Base-by-base conservation (phyloP, 208 protist genomes). In the Acanthamoeba healyi region DNA sequence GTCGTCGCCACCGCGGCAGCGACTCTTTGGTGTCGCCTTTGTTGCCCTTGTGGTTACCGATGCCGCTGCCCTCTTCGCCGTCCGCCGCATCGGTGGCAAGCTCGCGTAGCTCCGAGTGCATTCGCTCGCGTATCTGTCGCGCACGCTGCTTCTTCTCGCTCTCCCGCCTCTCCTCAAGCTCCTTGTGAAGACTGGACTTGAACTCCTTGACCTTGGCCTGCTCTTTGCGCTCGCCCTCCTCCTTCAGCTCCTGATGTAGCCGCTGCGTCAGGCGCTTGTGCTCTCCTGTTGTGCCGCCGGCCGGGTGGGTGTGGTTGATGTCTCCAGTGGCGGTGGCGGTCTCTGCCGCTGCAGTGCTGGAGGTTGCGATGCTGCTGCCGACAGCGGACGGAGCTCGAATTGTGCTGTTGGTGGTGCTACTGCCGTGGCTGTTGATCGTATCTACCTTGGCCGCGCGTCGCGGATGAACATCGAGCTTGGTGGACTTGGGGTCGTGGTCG, bases 211-310 rank as follows among this genome's bases (percentile, higher is more conserved):
- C 38, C 67, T 44, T 79, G 36, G 38, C 38, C 67, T 79, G 67
- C 38, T 79, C 26, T 10, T 79, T 79, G 67, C 32, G 67, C 36
- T 79, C 67, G 58, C 67, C 67, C 67, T 79, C 46, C 17, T 24
- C 67, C 24, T 44, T 79, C 36, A 79, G 67, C 67, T 79, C 67
- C 36, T 14, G 32, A 36, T 79, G 67, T 10, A 79, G 67, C 67
- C 46, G n/a, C 67, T 24, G 7, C 34, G 6, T 72, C 34, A 72
- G 63, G 34, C 36, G n/a, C 32, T 32, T 22, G 34, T 72, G 63
- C n/a, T 72, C 14, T 5, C n/a, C n/a, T 19, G 2, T 7, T 19
- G 32, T 46, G 0, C 19, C 67, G 38, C 22, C 22, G 36, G 6
- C n/a, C 36, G 3, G 26, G 38, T 2, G 10, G 67, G n/a, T 29